Evolutionary conservation across 306 rosid species (phyloP).

Genomic region (Vigna nakashimae): DNA sequence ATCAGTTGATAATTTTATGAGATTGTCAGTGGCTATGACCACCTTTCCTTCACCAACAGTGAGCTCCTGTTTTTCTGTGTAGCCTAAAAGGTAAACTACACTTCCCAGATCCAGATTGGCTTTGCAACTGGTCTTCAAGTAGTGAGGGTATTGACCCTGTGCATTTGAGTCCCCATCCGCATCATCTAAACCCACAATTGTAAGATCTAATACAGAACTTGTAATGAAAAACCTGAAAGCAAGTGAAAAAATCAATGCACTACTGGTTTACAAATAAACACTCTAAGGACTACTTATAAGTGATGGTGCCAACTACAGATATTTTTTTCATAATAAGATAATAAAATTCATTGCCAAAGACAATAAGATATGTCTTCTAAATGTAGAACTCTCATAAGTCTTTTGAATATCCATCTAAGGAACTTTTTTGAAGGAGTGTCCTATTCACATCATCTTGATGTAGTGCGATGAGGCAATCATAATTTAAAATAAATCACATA

Average conservation of each 20-base stretch:
- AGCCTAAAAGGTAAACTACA: conserved; percentile 87
- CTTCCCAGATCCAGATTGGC: conserved; percentile 89
- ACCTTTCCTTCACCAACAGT: conserved; percentile 93
- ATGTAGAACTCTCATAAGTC: background rate
- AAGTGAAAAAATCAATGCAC: conserved; percentile 21
- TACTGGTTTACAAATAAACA: conserved; percentile 18
- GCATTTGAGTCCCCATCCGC: conserved; percentile 84
- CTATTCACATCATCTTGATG: too few species aligned
- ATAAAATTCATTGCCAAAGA: background rate
- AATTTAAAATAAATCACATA: too few species aligned
- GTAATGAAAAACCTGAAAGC: conserved; percentile 93
- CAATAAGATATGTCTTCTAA: background rate
- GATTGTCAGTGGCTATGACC: conserved; percentile 95
- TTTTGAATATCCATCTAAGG: background rate
- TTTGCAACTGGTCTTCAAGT: conserved; percentile 81
- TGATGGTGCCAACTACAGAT: background rate
- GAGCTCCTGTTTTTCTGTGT: conserved; percentile 74
- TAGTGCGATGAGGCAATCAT: too few species aligned
- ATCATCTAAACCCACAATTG: conserved; percentile 91
- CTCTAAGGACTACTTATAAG: conserved; percentile 9
- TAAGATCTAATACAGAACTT: conserved; percentile 95
- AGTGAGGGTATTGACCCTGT: conserved; percentile 70
- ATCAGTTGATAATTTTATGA: conserved; percentile 87
- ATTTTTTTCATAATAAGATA: background rate
- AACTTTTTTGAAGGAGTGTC: background rate